phyloP scores from a whole-genome alignment of 2,329 filamentous ascomycete species.

The Cladophialophora carrionii region DNA sequence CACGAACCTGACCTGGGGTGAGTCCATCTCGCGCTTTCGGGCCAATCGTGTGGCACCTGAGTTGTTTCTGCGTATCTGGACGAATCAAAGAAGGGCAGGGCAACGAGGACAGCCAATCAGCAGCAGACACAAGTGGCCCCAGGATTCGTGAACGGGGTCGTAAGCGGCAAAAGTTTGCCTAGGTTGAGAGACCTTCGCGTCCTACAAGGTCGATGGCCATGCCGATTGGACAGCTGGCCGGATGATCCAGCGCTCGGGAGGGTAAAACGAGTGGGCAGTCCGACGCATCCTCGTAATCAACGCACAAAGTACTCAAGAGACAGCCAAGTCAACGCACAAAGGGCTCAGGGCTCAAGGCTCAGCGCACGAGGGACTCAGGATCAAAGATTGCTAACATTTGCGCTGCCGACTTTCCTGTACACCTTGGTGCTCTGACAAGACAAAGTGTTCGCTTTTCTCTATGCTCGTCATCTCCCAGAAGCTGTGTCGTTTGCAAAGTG shows the following conservation, averaged over 20 bases:
- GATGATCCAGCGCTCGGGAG: background rate
- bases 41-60: background rate
- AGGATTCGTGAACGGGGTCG: background rate
- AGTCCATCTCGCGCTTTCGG: background rate
- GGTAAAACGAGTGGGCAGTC: background rate
- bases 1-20: background rate
- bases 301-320: background rate
- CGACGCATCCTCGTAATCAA: background rate
- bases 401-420: background rate
- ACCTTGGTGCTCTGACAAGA: background rate
- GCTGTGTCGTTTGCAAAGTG: background rate
- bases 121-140: background rate
- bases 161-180: background rate
- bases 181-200: background rate
- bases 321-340: background rate
- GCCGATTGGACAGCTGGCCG: background rate
- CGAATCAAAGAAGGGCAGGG: conserved; percentile 1
- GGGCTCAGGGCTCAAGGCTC: background rate
- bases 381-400: background rate
- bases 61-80: conserved; percentile 4
- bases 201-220: background rate
- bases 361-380: background rate
- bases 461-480: background rate
- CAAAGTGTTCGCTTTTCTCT: background rate
- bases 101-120: conserved; percentile 8